Evolutionary conservation across 2,329 filamentous ascomycete species (phyloP).

Genomic region (Trichoderma atroviride): DNA sequence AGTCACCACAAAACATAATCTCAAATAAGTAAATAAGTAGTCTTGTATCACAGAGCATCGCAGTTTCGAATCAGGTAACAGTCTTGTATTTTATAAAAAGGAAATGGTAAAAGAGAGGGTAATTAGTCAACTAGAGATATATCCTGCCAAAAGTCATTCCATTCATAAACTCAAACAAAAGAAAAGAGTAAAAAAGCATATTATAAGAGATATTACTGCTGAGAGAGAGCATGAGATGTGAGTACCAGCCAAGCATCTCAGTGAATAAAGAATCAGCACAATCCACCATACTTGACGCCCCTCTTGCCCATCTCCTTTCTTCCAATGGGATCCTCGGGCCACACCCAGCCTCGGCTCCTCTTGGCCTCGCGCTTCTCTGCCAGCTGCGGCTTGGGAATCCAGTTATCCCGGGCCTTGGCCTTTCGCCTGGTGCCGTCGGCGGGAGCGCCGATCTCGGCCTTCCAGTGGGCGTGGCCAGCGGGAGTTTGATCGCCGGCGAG

Average conservation of each 20-base stretch:
- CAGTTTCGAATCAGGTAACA: background rate
- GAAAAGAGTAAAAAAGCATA: background rate
- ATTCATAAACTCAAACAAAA: constrained; percentile 3
- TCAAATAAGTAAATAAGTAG: background rate
- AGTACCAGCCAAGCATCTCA: constrained; percentile 13
- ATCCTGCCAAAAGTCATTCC: background rate
- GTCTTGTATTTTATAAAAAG: background rate
- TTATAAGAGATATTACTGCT: background rate
- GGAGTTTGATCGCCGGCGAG: constrained; percentile 62
- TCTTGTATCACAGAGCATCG: too few relatives aligned
- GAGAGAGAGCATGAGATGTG: background rate
- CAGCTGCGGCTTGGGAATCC: constrained; percentile 74
- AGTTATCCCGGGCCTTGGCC: constrained; percentile 68
- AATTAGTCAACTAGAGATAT: constrained; percentile 1
- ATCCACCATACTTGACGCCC: constrained; percentile 59
- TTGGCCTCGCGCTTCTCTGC: constrained; percentile 78
- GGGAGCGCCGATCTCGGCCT: constrained; percentile 72
- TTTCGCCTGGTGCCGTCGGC: constrained; percentile 73
- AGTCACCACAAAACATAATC: background rate
- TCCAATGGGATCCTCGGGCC: constrained; percentile 72
- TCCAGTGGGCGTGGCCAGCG: constrained; percentile 63
- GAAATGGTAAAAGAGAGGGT: constrained; percentile 2
- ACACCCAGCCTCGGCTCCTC: constrained; percentile 72
- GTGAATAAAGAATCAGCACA: background rate
- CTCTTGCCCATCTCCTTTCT: constrained; percentile 72